Evolutionary conservation across 208 protist genomes (phyloP), one percentile per base, ranked within the genome.

Genomic region (Acanthamoeba sp.): DNA sequence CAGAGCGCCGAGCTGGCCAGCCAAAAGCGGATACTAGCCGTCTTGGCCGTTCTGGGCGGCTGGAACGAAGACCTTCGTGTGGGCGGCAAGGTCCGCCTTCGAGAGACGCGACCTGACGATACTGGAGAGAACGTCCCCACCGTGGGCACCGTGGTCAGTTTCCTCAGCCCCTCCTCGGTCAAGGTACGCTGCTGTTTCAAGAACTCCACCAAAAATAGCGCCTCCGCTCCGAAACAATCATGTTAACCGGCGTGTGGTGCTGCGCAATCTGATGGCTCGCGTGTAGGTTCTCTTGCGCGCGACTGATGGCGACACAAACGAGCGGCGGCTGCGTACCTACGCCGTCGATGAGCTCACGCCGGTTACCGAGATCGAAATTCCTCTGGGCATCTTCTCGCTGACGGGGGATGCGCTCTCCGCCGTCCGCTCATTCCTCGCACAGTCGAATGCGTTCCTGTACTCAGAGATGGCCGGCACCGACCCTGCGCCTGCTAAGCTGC

Each of bases 21-120:
- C 45, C 78, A 62, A 24, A 3, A 55, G 78, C 78, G 78, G 12
- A 34, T 59, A 4, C 22, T 87, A 10, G 78, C 78, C n/a, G 78
- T 40, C 29, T 22, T 87, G n/a, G 78, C 78, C n/a, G 32, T 87
- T 1, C 45, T 87, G 24, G 78, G 78, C 6, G 78, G 45, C 1
- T 87, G 78, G 78, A 87, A 87, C 48, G 78, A 87, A 38, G 78
- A 87, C 24, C 20, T 87, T 14, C 78, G 78, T 12, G 78, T 87
- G 14, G 78, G 78, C 14, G 78, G 78, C 78, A 80, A 80, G 69
- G 69, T 80, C 38, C 36, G 69, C 7, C 69, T 80, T 20, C 69
- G 32, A 3, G 38, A 48, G 32, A 38, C 32, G 10, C 7, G n/a
- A 0, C 27, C 45, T 20, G 29, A 40, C 24, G 16, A 32, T 14